Evolutionary conservation across 2,329 filamentous ascomycete species (phyloP).

Genomic region (Ophiocordyceps robertsii): DNA sequence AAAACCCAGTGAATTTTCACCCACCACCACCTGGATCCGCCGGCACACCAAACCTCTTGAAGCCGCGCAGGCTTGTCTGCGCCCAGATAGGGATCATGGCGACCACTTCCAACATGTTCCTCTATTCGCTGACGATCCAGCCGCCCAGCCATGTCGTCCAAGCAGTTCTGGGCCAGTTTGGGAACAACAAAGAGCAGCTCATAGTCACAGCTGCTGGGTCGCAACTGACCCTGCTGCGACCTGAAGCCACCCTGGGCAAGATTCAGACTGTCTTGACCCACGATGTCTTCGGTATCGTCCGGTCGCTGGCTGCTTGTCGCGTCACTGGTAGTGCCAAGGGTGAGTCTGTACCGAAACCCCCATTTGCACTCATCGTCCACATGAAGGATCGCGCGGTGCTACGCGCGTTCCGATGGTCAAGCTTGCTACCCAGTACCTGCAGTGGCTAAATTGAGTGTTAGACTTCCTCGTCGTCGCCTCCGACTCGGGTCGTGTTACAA

Average conservation of each 20-base stretch:
- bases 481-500: conserved; percentile 88
- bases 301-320: conserved; percentile 76
- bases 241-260: conserved; percentile 74
- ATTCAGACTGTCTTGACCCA: conserved; percentile 78
- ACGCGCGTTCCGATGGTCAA: neutral
- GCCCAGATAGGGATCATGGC: conserved; percentile 56
- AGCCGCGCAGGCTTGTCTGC: conserved; percentile 36
- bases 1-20: conserved; percentile 3
- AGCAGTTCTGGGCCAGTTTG: conserved; percentile 88
- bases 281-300: conserved; percentile 92
- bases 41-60: neutral
- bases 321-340: conserved; percentile 92
- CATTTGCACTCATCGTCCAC: no score
- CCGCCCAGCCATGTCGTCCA: conserved; percentile 80
- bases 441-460: conserved; percentile 22
- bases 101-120: conserved; percentile 95
- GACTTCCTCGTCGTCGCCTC: conserved; percentile 94
- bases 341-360: conserved; percentile 35
- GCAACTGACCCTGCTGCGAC: conserved; percentile 73
- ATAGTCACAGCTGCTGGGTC: conserved; percentile 91
- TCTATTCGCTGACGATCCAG: conserved; percentile 95
- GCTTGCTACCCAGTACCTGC: neutral
- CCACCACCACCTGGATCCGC: neutral
- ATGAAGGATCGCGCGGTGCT: no score
- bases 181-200: conserved; percentile 93